phyloP scores from a whole-genome alignment of 352 stramenopile species.

The Paralagenidium karlingii region DNA sequence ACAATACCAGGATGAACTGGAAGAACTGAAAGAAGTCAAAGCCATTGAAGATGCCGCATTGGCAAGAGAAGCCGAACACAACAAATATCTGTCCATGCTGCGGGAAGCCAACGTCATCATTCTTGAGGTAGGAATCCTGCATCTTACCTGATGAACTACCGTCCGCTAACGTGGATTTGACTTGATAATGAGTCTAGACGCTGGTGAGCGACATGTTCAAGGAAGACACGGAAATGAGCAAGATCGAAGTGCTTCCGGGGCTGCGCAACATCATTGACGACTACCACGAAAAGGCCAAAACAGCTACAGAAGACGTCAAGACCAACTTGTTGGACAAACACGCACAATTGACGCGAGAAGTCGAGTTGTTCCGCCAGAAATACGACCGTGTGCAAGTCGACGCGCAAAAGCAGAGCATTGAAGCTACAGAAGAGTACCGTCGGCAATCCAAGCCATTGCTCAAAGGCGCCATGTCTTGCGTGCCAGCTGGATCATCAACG shows the following conservation, averaged over 20 bases:
- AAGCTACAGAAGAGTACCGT: conserved; percentile 64
- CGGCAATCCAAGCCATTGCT: conserved; percentile 63
- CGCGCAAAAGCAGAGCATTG: conserved; percentile 64
- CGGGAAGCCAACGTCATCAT: conserved; percentile 80
- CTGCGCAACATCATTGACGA: conserved; percentile 84
- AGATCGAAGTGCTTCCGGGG: conserved; percentile 83
- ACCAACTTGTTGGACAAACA: conserved; percentile 68
- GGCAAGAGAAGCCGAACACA: conserved; percentile 60
- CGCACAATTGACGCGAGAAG: conserved; percentile 24
- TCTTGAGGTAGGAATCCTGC: conserved; percentile 33
- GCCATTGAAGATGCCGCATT: conserved; percentile 69
- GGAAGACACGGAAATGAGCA: conserved; percentile 86
- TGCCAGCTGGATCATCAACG: conserved; percentile 16
- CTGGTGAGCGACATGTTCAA: conserved; percentile 87
- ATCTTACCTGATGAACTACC: background rate
- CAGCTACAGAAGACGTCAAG: conserved; percentile 76
- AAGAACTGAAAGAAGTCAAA: conserved; percentile 77
- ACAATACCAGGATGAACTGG: conserved; percentile 85
- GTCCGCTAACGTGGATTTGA: conserved; percentile 7
- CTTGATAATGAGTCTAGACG: too few relatives aligned
- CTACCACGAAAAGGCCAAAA: conserved; percentile 79
- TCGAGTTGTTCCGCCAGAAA: conserved; percentile 39
- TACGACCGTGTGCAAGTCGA: conserved; percentile 55
- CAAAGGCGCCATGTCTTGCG: conserved; percentile 26
- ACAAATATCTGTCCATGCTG: conserved; percentile 69